Evolutionary conservation across 1,284 basidiomycete species (phyloP), one percentile per base, ranked within the genome.

Genomic region (Ustilago loliicola): DNA sequence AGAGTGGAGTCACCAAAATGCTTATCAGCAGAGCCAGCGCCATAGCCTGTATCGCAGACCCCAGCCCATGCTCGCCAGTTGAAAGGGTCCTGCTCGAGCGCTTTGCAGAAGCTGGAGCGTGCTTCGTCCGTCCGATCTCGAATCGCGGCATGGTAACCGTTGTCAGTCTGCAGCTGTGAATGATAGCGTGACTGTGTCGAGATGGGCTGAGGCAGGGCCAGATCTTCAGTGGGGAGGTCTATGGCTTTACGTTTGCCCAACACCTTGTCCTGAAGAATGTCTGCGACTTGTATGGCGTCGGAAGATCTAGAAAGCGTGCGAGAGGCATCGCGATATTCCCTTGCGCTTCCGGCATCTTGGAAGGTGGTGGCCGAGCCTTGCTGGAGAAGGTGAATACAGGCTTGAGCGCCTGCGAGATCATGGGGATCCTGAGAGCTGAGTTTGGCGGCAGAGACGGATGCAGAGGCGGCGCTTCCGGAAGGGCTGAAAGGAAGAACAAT

Each of bases 31-130:
- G 66, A 40, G 3, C 40, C 61, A 13, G 45, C 53, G 32, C 69
- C 73, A 13, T 67, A 66, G n/a, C 72, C 79, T 10, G 77, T 74
- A 51, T 85, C 83, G 50, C 81, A 83, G 9, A 84, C 66, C 1
- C 79, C 75, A 3, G 81, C 54, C 77, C 81, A 84, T 8, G 83
- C 81, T 17, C 74, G 72, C 83, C 84, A 85, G 25, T 80, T 81
- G 66, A 77, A 80, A 34, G 68, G 80, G 45, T 84, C 82, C 8
- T 59, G 51, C 13, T 75, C 60, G 25, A 77, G 64, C 9, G 81
- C 81, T 19, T 66, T 56, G 23, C 45, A 27, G 59, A 81, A 79
- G 53, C 52, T 40, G 10, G 72, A 45, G 1, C 70, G 72, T 3
- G 83, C 83, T 53, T 83, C 71, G 5, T 62, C 53, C 25, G 57